Conservation (phyloP, 345 rosid species). For the Lenwebbia sp. region DNA sequence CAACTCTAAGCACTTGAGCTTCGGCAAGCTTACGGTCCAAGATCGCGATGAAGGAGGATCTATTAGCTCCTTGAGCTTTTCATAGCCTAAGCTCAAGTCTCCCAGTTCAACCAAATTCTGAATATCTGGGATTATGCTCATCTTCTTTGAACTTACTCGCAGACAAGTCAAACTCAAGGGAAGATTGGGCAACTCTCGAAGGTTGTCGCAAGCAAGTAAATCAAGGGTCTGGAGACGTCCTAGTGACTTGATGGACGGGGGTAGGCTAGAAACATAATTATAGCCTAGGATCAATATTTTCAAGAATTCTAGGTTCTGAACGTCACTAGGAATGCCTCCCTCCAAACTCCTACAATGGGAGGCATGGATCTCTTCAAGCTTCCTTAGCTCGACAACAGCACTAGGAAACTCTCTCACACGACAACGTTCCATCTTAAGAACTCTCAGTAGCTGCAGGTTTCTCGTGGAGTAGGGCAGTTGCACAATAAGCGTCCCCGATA, state of each 20-base stretch:
- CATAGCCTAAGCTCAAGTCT: background rate
- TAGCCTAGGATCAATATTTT: no score
- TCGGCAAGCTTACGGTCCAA: no score
- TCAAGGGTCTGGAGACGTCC: background rate
- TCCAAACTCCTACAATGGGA: background rate
- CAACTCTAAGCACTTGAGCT: no score
- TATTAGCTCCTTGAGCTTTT: background rate
- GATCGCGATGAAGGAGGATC: no score
- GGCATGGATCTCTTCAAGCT: background rate
- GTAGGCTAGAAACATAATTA: background rate
- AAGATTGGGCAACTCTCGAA: background rate
- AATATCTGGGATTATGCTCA: background rate
- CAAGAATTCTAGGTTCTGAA: background rate
- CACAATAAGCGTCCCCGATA: background rate
- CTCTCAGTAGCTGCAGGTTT: background rate
- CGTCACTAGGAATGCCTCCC: background rate
- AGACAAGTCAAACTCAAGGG: background rate
- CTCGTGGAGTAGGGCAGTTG: background rate
- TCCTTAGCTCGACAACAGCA: background rate
- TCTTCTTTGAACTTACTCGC: background rate
- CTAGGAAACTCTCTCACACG: background rate
- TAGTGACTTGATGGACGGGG: rapidly evolving
- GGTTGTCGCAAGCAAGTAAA: background rate
- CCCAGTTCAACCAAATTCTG: background rate
- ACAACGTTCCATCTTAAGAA: background rate